Base-by-base conservation (phyloP, 1,284 basidiomycete species). In the Ceratobasidium sp. region DNA sequence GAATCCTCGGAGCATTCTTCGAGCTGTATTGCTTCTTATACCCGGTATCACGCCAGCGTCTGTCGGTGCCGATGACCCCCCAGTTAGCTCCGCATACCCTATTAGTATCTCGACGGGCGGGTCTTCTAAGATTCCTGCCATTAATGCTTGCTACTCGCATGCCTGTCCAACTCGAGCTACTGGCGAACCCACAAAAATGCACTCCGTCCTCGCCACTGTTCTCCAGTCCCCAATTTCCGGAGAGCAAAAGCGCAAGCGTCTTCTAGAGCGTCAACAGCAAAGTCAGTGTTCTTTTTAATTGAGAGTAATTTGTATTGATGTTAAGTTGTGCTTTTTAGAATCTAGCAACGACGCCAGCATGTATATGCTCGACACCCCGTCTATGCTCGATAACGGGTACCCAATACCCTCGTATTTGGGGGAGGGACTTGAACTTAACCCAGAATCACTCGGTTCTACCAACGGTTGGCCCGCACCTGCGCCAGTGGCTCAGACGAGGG, bases 381-480 rank as follows among this genome's bases (percentile, higher is more conserved):
- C 94, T 76, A 92, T 96, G 82, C 96, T 98, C 94, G 86, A 92
- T 65, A 94, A 97, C 81, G 94, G 95, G 71, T 98, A 97, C 81
- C 92, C 92, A 0, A 85, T 96, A 74, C 93, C 95, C 20, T 90
- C 90, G 1, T 95, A 96, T 81, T 86, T 94, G 84, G 87, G 90
- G 20, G 89, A 92, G 77, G 85, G 71, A n/a, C 64, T 68, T 75
- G 47, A 56, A 37, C 58, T 75, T 51, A 63, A 77, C 42, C 63
- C 60, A 49, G 61, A 53, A 42, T 69, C 47, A 58, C 31, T 42
- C 39, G 61, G 75, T 35, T 28, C 71, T 26, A 75, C 53, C 26
- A 56, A 63, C 66, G 58, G 28, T 28, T 45, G 58, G 53, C 63
- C 60, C 49, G 56, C 39, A 58, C 45, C 76, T 74, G 61, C 60